Percentiles rank a stretch among this genome's conserved stretches.
Evolutionary conservation across 2,329 filamentous ascomycete species (phyloP).

Genomic region (Huntiella omanensis): DNA sequence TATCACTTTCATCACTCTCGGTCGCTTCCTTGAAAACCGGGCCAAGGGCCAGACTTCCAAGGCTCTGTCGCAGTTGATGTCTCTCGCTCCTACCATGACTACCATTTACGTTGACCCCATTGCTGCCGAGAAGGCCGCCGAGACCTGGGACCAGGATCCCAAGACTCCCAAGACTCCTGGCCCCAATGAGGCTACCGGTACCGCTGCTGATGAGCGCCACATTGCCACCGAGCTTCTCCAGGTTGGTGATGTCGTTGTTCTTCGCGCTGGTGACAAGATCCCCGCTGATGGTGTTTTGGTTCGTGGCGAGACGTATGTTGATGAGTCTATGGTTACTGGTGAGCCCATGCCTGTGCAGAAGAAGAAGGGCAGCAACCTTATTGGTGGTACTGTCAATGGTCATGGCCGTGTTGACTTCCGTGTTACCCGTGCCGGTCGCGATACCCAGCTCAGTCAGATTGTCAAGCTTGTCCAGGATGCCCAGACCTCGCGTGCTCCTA

Average conservation of each 20-base stretch:
- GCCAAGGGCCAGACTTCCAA: slow-evolving; percentile 95
- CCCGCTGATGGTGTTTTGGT: slow-evolving; percentile 80
- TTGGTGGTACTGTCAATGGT: slow-evolving; percentile 91
- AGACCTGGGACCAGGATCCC: slow-evolving; percentile 43
- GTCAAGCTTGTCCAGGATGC: slow-evolving; percentile 97
- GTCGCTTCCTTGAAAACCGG: slow-evolving; percentile 79
- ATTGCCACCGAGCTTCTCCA: slow-evolving; percentile 90
- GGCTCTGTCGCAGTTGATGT: slow-evolving; percentile 87
- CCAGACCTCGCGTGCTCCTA: slow-evolving; percentile 83
- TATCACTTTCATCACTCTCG: slow-evolving; percentile 83
- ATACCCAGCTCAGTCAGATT: slow-evolving; percentile 94
- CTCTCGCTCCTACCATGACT: slow-evolving; percentile 84
- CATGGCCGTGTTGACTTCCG: slow-evolving; percentile 81
- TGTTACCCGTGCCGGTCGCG: slow-evolving; percentile 78
- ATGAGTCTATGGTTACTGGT: slow-evolving; percentile 97
- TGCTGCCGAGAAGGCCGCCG: slow-evolving; percentile 75
- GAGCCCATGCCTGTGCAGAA: slow-evolving; percentile 94
- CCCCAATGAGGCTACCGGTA: slow-evolving; percentile 25
- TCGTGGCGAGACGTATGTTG: slow-evolving; percentile 77
- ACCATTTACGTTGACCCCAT: slow-evolving; percentile 93
- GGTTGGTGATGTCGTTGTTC: slow-evolving; percentile 79
- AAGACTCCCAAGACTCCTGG: slow-evolving; percentile 20
- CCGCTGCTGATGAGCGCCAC: slow-evolving; percentile 53
- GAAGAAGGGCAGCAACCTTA: slow-evolving; percentile 56
- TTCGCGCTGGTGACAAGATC: slow-evolving; percentile 90